Evolutionary conservation across 108 stramenopile genomes (phyloP), one percentile per base, ranked within the genome.

Genomic region (Tribonema minus): DNA sequence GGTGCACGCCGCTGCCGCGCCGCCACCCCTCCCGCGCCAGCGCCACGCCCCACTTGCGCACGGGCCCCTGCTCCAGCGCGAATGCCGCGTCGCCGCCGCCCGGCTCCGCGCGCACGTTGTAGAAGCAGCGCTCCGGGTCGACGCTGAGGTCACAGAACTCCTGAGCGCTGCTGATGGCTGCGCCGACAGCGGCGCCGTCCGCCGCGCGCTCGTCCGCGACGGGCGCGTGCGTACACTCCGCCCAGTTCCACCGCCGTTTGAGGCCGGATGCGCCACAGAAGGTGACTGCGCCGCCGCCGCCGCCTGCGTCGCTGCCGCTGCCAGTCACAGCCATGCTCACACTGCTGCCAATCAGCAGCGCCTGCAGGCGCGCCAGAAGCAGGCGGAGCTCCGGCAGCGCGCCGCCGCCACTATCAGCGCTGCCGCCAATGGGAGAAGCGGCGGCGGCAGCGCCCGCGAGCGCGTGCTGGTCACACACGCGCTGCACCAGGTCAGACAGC

Each of bases 1-100:
- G 63, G 64, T 81, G 72, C 15, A 82, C 62, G 37, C 82, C 82
- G 31, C 72, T 81, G 1, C 75, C 67, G 3, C 58, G 77, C 9
- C 73, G 61, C 61, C 82, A 80, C 15, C 82, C 82, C 31, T 33
- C 27, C 6, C 68, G 38, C n/a, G 80, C 80, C 26, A 82, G 67
- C 31, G 74, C 82, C 0, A 80, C 72, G 20, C 81, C 76, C 82
- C 82, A 83, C 27, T 64, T 64, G 4, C 74, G 61, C 12, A 31
- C 54, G 26, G 74, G 64, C 7, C 74, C 74, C 74, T 75, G 61
- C 46, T 75, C 73, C 33, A 75, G 46, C 23, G 73, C n/a, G n/a
- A n/a, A n/a, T n/a, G n/a, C n/a, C n/a, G n/a, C n/a, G n/a, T n/a
- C n/a, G n/a, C n/a, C n/a, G n/a, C n/a, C n/a, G n/a, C n/a, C n/a